Percentiles rank a stretch among this genome's conserved stretches.
phyloP scores from a whole-genome alignment of 1,139 yeast genomes.

The Pichia sp. region DNA sequence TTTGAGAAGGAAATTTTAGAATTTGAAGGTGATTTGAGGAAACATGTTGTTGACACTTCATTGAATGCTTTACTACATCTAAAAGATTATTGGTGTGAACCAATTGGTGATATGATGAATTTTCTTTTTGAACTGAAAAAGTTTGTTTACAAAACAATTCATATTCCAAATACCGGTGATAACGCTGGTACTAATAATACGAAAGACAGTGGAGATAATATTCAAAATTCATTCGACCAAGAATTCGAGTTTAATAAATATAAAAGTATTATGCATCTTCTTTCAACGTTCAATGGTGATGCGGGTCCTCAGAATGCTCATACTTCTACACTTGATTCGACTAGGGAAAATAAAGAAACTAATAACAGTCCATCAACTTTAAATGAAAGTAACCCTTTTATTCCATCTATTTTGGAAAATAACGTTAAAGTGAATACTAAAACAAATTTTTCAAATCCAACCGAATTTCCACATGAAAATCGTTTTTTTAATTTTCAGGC shows the following conservation, averaged over 20 bases:
- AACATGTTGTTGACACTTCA: conserved; percentile 9
- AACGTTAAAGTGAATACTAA: no score
- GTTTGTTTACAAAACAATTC: conserved; percentile 7
- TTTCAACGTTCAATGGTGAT: conserved; percentile 4
- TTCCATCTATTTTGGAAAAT: not conserved
- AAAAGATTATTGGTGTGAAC: conserved; percentile 8
- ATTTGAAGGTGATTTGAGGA: conserved; percentile 15
- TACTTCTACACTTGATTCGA: not conserved
- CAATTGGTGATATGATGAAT: conserved; percentile 12
- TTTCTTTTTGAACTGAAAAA: conserved; percentile 12
- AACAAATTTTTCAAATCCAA: no score
- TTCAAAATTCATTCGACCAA: not conserved
- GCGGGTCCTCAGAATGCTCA: not conserved
- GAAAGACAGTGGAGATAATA: not conserved
- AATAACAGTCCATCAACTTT: not conserved
- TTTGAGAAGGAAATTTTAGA: conserved; percentile 10
- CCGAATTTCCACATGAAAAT: no score
- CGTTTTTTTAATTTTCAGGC: no score
- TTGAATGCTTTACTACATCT: conserved; percentile 2
- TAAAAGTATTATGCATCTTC: conserved; percentile 2
- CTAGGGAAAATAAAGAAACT: no score
- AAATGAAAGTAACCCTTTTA: not conserved
- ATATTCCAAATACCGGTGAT: not conserved
- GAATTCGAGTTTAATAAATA: conserved; percentile 8
- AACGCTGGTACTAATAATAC: not conserved